These are phyloP conservation scores for Volvariella volvacea DNA, from an alignment of 1,284 basidiomycete genomes.

Conservation along the genomic window DNA sequence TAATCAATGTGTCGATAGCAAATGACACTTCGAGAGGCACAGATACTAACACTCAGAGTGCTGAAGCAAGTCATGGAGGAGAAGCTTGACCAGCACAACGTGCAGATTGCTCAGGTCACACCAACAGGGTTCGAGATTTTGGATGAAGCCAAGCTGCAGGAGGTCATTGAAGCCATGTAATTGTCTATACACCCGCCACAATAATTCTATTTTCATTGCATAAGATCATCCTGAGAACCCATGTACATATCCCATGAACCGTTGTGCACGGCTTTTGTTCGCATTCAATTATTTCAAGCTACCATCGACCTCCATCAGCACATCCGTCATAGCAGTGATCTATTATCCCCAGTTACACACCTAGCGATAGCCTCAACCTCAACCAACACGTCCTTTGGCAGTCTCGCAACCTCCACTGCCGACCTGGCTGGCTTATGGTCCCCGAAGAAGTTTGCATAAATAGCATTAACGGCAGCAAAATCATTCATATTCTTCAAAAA, in stretches of 20 bases:
- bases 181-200: conserved; percentile 12
- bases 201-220: conserved; percentile 2
- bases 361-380: conserved; percentile 90
- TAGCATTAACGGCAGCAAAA: conserved; percentile 77
- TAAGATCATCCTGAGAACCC: not conserved
- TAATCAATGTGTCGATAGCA: conserved; percentile 57
- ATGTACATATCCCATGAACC: not conserved
- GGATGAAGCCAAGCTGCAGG: conserved; percentile 69
- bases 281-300: not conserved
- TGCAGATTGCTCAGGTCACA: conserved; percentile 90
- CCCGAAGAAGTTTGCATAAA: conserved; percentile 81
- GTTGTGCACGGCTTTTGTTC: not conserved
- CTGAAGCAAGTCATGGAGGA: conserved; percentile 99
- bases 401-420: conserved; percentile 68
- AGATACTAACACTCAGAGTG: conserved; percentile 81
- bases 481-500: conserved; percentile 93
- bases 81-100: conserved; percentile 96
- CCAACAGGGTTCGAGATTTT: conserved; percentile 83
- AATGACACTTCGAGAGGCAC: conserved; percentile 90
- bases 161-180: conserved; percentile 77
- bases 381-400: conserved; percentile 59
- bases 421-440: conserved; percentile 90
- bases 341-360: conserved; percentile 25
- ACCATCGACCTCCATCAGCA: too few relatives aligned
- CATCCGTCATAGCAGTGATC: too few relatives aligned